Evolutionary conservation across 371 early-diverging fungal genomes (phyloP), one percentile per base, ranked within the genome.

Genomic region (Blakeslea trispora): DNA sequence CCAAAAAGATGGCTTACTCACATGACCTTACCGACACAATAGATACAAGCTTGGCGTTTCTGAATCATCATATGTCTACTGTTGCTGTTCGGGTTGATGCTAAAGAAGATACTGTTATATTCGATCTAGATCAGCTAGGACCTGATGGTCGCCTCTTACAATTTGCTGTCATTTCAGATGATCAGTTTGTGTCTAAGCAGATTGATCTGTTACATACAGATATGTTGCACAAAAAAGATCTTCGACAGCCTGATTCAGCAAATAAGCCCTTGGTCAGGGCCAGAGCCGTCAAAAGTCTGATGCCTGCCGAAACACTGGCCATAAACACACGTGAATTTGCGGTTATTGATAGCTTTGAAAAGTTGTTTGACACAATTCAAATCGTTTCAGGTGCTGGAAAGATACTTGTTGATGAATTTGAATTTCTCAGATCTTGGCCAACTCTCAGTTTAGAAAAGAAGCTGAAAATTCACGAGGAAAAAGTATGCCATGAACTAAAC

Each of bases 401-500:
- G 7, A 9, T 4, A 3, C 41, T 50, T 0, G 55, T 57, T 0
- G 15, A 42, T 0, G 14, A 50, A 10, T 71, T 73, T 45, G 48
- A 51, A 6, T 73, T 69, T 8, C 46, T 76, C 11, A 60, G 50
- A 5, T 55, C 28, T 2, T 79, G 79, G 77, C 45, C 59, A 21
- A 24, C 32, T 0, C 40, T 67, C 9, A 19, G 24, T 6, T 10
- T 55, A 6, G 37, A 51, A 2, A 37, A 66, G 28, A 79, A 76
- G 19, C 31, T 69, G 13, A 44, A 70, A 23, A 42, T 60, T 1
- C 61, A 76, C 37, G 56, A 66, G n/a, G 18, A 72, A 11, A 61
- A 65, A 50, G 67, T 55, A 2, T 82, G 82, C 23, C 76, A 84
- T 54, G 85, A 84, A 59, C 49, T 82, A 18, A 81, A 82, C 56